Evolutionary conservation across 2,329 filamentous ascomycete genomes (phyloP).

Genomic region (Pestalotiopsis sp.): DNA sequence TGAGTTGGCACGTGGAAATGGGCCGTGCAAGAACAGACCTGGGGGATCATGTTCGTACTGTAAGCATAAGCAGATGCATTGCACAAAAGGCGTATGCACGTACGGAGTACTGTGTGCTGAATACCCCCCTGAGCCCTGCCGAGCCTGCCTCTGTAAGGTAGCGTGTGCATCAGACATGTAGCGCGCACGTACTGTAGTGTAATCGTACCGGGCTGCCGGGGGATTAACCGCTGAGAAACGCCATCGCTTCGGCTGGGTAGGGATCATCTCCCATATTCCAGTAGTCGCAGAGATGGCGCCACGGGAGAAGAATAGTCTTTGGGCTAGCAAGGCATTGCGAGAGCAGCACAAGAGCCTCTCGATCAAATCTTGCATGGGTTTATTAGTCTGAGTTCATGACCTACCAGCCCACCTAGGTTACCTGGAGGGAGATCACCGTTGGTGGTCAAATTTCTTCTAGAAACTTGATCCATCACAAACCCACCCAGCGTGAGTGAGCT

Average conservation of each 20-base stretch:
- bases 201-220: not conserved
- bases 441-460: not conserved
- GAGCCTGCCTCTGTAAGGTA: no score
- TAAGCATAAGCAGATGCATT: no score
- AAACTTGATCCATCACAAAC: no score
- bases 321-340: not conserved
- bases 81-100: no score
- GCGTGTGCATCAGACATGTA: no score
- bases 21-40: not conserved
- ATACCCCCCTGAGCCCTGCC: no score
- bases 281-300: not conserved
- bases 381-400: not conserved
- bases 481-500: no score
- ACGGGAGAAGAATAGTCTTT: not conserved
- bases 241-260: not conserved
- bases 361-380: not conserved
- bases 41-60: not conserved
- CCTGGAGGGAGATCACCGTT: not conserved
- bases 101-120: no score
- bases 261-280: not conserved
- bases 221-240: not conserved
- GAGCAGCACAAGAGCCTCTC: not conserved
- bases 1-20: constrained; percentile 6
- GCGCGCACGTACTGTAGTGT: not conserved
- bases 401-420: not conserved